These are phyloP conservation scores for Endotrypanum monterogeii DNA, from an alignment of 208 protist genomes.

Conservation along the genomic window DNA sequence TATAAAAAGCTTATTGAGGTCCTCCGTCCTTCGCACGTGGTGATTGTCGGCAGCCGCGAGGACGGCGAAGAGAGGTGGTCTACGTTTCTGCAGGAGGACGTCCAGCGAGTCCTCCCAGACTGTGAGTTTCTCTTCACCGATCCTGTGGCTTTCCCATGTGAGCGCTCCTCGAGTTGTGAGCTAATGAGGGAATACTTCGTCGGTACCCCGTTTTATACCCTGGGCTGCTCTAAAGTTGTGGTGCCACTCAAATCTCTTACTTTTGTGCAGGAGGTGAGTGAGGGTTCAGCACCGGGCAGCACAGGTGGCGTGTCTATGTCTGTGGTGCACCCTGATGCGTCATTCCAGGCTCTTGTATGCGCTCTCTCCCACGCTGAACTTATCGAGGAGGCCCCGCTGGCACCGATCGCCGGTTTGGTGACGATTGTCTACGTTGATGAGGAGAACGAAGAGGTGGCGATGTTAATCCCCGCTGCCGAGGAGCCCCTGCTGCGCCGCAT, in stretches of 20 bases:
- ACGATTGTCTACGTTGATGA: conserved; percentile 70
- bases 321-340: conserved; percentile 31
- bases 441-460: conserved; percentile 69
- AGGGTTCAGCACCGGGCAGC: conserved; percentile 13
- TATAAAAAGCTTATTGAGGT: conserved; percentile 75
- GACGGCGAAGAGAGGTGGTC: conserved; percentile 57
- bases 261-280: conserved; percentile 48
- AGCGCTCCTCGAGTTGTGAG: conserved; percentile 23
- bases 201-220: conserved; percentile 42
- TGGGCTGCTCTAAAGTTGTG: conserved; percentile 81
- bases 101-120: conserved; percentile 72
- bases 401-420: conserved; percentile 68
- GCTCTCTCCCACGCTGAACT: conserved; percentile 80
- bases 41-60: conserved; percentile 56
- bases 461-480: conserved; percentile 62
- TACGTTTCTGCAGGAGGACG: conserved; percentile 73
- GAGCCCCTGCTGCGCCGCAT: conserved; percentile 61
- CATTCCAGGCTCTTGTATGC: conserved; percentile 52
- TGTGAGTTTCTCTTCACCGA: conserved; percentile 60
- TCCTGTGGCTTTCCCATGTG: conserved; percentile 33
- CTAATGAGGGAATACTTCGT: conserved; percentile 72
- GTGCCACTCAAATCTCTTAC: conserved; percentile 45
- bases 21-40: conserved; percentile 73
- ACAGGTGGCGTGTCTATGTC: conserved; percentile 27
- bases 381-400: conserved; percentile 75